Conservation (phyloP, 257 asterid species). For the Nicotiana noctiflora region DNA sequence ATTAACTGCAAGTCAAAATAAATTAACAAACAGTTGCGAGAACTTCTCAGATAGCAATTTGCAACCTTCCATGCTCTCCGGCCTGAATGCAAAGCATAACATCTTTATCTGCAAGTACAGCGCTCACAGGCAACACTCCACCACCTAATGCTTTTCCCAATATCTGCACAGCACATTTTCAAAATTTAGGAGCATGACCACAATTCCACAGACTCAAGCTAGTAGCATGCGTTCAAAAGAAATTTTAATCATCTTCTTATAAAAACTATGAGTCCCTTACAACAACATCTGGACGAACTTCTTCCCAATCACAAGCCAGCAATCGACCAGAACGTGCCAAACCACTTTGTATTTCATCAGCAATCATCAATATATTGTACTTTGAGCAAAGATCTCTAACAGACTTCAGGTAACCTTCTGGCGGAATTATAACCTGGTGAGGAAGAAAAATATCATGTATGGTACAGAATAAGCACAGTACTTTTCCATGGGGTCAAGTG, state of each 20-base stretch:
- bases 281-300: slow-evolving; percentile 79
- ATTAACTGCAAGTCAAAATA: neutral
- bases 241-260: neutral
- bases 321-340: slow-evolving; percentile 86
- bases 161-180: slow-evolving; percentile 39
- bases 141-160: slow-evolving; percentile 98
- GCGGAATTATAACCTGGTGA: slow-evolving; percentile 83
- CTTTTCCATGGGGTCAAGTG: neutral
- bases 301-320: slow-evolving; percentile 96
- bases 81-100: slow-evolving; percentile 96
- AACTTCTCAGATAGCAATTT: neutral
- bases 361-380: slow-evolving; percentile 81
- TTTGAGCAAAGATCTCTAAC: slow-evolving; percentile 85
- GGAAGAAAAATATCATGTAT: neutral
- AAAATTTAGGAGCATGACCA: neutral
- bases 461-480: neutral
- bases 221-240: neutral
- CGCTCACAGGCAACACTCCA: slow-evolving; percentile 93
- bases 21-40: neutral
- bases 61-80: slow-evolving; percentile 98
- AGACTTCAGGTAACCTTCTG: slow-evolving; percentile 75
- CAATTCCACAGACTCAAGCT: neutral
- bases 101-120: slow-evolving; percentile 88
- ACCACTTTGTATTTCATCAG: slow-evolving; percentile 98
- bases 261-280: slow-evolving; percentile 37